A percentile compares a stretch with the other conserved stretches of the same genome.
Evolutionary conservation across 345 rosid species (phyloP).

Genomic region (Eucalyptus coolabah): DNA sequence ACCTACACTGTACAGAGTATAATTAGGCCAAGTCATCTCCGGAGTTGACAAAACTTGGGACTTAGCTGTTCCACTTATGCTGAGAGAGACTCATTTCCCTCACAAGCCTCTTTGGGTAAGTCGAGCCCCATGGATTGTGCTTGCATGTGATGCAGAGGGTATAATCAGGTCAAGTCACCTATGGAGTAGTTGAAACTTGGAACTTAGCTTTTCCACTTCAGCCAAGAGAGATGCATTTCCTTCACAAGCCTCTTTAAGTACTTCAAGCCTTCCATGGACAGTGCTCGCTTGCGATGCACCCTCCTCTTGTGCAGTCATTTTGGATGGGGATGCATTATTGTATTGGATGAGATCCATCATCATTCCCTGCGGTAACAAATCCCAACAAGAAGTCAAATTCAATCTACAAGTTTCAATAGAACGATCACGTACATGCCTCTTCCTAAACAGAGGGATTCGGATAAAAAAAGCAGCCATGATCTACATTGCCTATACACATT

Average conservation of each 20-base stretch:
- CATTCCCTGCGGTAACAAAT: conserved; percentile 37
- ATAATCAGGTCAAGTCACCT: neutral
- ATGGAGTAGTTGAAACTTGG: neutral
- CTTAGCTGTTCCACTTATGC: conserved; percentile 46
- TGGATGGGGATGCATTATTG: neutral
- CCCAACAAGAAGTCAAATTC: neutral
- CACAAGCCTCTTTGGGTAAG: conserved; percentile 43
- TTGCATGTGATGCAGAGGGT: neutral
- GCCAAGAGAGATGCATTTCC: conserved; percentile 42
- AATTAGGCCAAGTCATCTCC: neutral
- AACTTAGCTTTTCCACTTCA: conserved; percentile 47
- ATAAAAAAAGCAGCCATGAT: neutral
- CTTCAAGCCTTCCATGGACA: conserved; percentile 20
- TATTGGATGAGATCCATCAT: conserved; percentile 48
- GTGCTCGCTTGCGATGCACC: neutral
- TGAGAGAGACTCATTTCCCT: conserved; percentile 42
- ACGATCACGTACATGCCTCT: neutral
- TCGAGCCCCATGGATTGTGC: conserved; percentile 9
- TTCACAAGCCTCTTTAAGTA: conserved; percentile 53
- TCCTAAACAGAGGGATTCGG: neutral
- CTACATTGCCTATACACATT: neutral
- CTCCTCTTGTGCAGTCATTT: conserved; percentile 5
- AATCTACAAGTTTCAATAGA: neutral
- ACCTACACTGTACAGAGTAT: neutral
- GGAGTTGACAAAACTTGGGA: neutral